Evolutionary conservation across 2,329 filamentous ascomycete species (phyloP), one percentile per base, ranked within the genome.

Genomic region (Fusarium sp.): DNA sequence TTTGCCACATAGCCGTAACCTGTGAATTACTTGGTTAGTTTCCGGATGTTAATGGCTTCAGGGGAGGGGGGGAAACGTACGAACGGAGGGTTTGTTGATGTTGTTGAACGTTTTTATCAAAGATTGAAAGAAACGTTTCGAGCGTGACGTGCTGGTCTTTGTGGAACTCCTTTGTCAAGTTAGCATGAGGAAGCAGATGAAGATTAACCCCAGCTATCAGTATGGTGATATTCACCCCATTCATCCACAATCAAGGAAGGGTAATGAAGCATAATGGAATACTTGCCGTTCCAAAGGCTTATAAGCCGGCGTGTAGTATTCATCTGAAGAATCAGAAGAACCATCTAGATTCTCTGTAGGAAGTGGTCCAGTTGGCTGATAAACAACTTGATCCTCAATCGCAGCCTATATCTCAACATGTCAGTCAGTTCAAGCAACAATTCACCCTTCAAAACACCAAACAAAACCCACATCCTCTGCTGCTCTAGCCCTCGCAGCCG

Each of bases 261-360:
- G 31, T 33, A 33, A 11, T 33, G 31, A 33, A 33, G 31, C 24
- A 33, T 33, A 14, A 11, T 33, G 11, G 27, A 63, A 33, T 27
- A n/a, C 73, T 61, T 66, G 74, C 73, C 62, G 74, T 67, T 74
- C 66, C 42, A 74, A 27, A 38, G 73, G 70, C 31, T 55, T 63
- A 22, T 72, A 70, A 55, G 62, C 72, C 14, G 71, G 31, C 31
- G 31, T 33, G 31, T 33, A 33, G 31, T 67, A 74, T 55, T 75
- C 72, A 59, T 75, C 73, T 17, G 68, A 74, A 42, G 73, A 75
- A 62, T 75, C 73, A 16, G 73, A 75, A 44, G 73, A 72, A 38
- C 75, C 73, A 22, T 72, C 70, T 14, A 71, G 46, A 36, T 64
- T 33, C 31, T 33, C 31, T 33, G 31, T 63, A 36, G 67, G 56